Base-by-base conservation (phyloP, 2,329 filamentous ascomycete genomes). In the Arthrobotrys musiformis region DNA sequence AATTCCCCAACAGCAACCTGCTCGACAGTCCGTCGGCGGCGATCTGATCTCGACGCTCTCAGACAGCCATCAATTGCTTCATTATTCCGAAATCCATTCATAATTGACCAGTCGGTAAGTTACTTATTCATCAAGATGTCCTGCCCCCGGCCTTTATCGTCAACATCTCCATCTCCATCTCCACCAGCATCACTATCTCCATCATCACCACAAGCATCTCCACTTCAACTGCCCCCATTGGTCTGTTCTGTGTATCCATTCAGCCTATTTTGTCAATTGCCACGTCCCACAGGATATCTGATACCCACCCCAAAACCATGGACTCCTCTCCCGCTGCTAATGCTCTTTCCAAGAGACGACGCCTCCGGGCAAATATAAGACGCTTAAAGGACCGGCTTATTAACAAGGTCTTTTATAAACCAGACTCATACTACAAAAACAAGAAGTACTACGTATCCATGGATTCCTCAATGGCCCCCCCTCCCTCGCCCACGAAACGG, bases 401-500 rank as follows among this genome's bases (percentile, higher is more conserved):
- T 37, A 73, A 60, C 56, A 70, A 26, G 26, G 9, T 52, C 17
- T 35, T n/a, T 4, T 54, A 52, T 17, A 50, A n/a, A 11, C 4
- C 46, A 66, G 69, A 66, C 15, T 40, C n/a, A 9, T n/a, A 17
- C 46, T 24, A n/a, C 26, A 35, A 58, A 4, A 15, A n/a, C 48
- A n/a, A 42, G 37, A 42, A 42, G 7, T 30, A 35, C 30, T 30
- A n/a, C 11, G 17, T 50, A 6, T 56, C 67, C 19, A 72, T 72
- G 68, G 48, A 35, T 58, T 72, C 68, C 0, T 46, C 58, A 48
- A 73, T 60, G 50, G 60, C 61, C 19, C 37, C 69, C 42, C 60
- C 69, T 61, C 61, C 69, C 13, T 73, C 69, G 28, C 69, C 69
- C 26, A 72, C 58, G 58, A 72, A 72, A 58, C 46, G 68, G 33